Evolutionary conservation across 768 basidiomycete genomes (phyloP), one percentile per base, ranked within the genome.

Genomic region (Pisolithus sp.): DNA sequence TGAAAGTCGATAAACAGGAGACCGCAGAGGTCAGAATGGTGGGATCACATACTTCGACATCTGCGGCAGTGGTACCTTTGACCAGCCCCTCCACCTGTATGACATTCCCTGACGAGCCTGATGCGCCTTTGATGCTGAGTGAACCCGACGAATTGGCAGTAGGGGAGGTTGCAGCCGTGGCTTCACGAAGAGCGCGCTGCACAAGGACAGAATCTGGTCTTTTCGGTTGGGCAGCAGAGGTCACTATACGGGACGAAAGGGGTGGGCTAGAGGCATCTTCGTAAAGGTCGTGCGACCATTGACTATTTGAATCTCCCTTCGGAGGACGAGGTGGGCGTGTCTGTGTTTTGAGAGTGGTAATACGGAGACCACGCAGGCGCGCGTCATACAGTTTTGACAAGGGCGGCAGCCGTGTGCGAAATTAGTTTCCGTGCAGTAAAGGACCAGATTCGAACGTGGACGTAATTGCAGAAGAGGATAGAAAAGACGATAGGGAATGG

Each of bases 21-120:
- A 34, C 13, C 3, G 15, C 12, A 34, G 12, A 13, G 34, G 34
- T 0, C 12, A 13, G 13, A 34, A 34, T 4, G 1, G 30, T 31
- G 26, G 23, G 38, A 13, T 10, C 10, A 28, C 58, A 9, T 7
- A 69, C 66, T 58, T 82, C 79, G 45, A 93, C 89, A 65, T 93
- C 90, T 15, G 86, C 89, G 15, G 85, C 76, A 7, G 86, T 90
- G 23, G 90, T 92, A 2, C 89, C 90, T 10, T 70, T 69, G 9
- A 84, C 85, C 21, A 93, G 68, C 3, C 86, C 88, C 3, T 80
- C 73, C 21, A 93, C 83, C 62, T 89, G 80, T 0, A 93, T 81
- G 34, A 86, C 80, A 57, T 87, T 88, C 15, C 82, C 81, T 24
- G 60, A 64, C 38, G 75, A 68, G 24, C 66, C 58, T 1, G 71